Evolutionary conservation across 306 rosid species (phyloP).

Genomic region (Quercus parvula): DNA sequence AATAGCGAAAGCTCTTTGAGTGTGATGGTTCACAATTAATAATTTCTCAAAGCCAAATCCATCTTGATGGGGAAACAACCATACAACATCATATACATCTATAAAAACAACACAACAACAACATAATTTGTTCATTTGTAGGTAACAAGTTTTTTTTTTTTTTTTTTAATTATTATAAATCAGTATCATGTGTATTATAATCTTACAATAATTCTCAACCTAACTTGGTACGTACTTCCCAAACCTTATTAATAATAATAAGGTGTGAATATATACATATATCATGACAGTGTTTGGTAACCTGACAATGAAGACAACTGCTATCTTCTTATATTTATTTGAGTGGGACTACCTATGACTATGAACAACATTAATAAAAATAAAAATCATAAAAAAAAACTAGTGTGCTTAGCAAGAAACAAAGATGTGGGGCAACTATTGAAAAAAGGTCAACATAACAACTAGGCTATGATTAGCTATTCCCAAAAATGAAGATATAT

Average conservation of each 20-base stretch:
- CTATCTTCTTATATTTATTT: background rate
- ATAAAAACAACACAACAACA: too few relatives aligned
- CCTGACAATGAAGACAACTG: background rate
- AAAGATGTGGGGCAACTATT: slow-evolving; percentile 25
- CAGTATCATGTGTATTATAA: background rate
- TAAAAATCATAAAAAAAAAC: too few relatives aligned
- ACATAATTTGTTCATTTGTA: background rate
- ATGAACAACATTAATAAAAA: background rate
- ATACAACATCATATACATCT: too few relatives aligned
- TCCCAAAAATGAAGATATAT: slow-evolving; percentile 14
- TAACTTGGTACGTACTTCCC: too few relatives aligned
- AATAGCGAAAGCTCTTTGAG: too few relatives aligned
- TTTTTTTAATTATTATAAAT: background rate
- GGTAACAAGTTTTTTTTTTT: too few relatives aligned
- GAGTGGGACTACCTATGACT: background rate
- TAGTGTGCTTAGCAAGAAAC: slow-evolving; percentile 17
- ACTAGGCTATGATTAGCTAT: slow-evolving; percentile 34
- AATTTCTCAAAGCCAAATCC: background rate
- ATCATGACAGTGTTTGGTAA: background rate
- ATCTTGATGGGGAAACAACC: background rate
- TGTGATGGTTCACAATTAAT: too few relatives aligned
- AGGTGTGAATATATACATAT: background rate
- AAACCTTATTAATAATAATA: too few relatives aligned
- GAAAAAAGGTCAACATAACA: slow-evolving; percentile 38
- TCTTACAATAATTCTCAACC: background rate